Percentiles rank a stretch among this genome's conserved stretches.
Evolutionary conservation across 2,329 filamentous ascomycete genomes (phyloP).

Genomic region (Aspergillus japonicus): DNA sequence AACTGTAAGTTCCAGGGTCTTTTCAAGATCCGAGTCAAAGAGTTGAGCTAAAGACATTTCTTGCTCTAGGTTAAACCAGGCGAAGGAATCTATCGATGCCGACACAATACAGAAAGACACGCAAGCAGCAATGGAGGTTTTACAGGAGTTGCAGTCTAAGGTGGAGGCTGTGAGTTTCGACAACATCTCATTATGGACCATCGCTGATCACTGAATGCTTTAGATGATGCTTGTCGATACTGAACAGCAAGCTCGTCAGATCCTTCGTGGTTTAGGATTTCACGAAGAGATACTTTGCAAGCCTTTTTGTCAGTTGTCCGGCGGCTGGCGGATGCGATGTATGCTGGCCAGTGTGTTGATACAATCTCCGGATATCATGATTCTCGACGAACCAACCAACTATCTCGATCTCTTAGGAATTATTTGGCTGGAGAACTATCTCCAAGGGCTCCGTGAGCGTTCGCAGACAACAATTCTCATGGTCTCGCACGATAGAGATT

Average conservation of each 20-base stretch:
- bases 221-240: constrained; percentile 58
- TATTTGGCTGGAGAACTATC: constrained; percentile 77
- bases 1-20: constrained; percentile 43
- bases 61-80: constrained; percentile 46
- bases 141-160: constrained; percentile 66
- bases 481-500: constrained; percentile 82
- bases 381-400: constrained; percentile 85
- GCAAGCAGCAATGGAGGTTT: constrained; percentile 66
- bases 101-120: constrained; percentile 63
- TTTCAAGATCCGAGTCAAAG: not conserved
- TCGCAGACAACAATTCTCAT: constrained; percentile 66
- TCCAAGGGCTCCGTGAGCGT: constrained; percentile 56
- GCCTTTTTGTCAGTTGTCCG: constrained; percentile 66
- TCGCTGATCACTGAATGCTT: not conserved
- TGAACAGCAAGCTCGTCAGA: constrained; percentile 65
- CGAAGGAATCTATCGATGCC: constrained; percentile 56
- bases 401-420: constrained; percentile 81
- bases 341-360: constrained; percentile 65
- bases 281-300: constrained; percentile 60
- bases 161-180: constrained; percentile 57
- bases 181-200: not conserved
- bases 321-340: constrained; percentile 73
- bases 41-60: not conserved
- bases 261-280: constrained; percentile 71
- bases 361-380: constrained; percentile 72